Evolutionary conservation across 2,329 filamentous ascomycete genomes (phyloP).

Genomic region (Ceratocystis smalleyi): DNA sequence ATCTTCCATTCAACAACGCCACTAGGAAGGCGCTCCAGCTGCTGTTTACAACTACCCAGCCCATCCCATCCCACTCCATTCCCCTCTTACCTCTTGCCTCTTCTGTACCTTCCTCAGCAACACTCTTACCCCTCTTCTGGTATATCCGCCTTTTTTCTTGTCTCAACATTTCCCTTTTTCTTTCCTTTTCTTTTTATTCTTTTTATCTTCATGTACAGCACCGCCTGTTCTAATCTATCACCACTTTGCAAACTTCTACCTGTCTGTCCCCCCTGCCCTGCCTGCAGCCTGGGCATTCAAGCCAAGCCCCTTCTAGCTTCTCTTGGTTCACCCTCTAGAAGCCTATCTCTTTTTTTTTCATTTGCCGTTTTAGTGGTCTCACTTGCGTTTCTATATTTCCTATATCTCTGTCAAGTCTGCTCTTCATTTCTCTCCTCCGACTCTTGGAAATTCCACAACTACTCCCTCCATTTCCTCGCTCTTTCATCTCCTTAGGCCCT

Average conservation of each 20-base stretch:
- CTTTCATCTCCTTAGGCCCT: background rate
- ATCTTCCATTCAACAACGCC: background rate
- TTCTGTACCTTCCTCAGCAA: constrained; percentile 1
- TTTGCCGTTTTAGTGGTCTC: background rate
- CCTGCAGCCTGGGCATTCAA: background rate
- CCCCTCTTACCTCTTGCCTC: background rate
- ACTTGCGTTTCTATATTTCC: background rate
- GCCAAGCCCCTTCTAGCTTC: background rate
- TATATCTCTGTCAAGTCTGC: background rate
- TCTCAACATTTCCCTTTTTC: constrained; percentile 1
- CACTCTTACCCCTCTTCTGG: background rate
- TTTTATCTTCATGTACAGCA: background rate
- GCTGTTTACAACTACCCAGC: constrained; percentile 2
- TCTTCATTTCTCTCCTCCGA: background rate
- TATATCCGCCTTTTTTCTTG: background rate
- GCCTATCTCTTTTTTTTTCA: constrained; percentile 1
- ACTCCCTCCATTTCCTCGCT: background rate
- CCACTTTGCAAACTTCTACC: background rate
- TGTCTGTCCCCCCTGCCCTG: background rate
- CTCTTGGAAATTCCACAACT: background rate
- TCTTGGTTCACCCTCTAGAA: background rate
- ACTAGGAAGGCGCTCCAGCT: background rate
- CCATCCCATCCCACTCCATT: no score
- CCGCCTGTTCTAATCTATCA: background rate
- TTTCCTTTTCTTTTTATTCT: constrained; percentile 7